phyloP scores from a whole-genome alignment of 352 stramenopile species.

The Globisporangium mamillatum region DNA sequence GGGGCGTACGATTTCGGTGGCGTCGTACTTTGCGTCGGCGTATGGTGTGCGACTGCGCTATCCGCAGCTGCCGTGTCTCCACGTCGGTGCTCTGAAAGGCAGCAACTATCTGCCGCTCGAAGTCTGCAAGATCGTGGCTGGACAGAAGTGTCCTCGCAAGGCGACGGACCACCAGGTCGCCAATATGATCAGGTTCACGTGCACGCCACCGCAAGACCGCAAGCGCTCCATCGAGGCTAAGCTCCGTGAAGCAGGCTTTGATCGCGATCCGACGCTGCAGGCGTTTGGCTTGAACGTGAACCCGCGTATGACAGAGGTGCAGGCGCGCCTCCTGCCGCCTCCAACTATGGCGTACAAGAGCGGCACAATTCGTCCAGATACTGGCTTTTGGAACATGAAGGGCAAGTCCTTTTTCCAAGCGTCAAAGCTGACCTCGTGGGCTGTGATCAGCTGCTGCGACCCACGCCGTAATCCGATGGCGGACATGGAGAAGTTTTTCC shows the following conservation, averaged over 20 bases:
- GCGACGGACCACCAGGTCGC: slow-evolving; percentile 74
- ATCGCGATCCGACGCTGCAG: slow-evolving; percentile 42
- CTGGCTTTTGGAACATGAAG: slow-evolving; percentile 74
- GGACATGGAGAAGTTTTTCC: slow-evolving; percentile 55
- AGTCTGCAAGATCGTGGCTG: slow-evolving; percentile 65
- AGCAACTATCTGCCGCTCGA: slow-evolving; percentile 84
- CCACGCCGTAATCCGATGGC: slow-evolving; percentile 25
- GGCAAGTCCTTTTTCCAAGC: slow-evolving; percentile 50
- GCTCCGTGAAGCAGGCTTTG: slow-evolving; percentile 56
- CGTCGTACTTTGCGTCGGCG: slow-evolving; percentile 51
- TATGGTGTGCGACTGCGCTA: slow-evolving; percentile 64
- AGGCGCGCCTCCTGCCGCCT: slow-evolving; percentile 41
- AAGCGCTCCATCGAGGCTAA: slow-evolving; percentile 61
- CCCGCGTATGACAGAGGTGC: slow-evolving; percentile 49
- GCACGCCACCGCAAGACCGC: slow-evolving; percentile 48
- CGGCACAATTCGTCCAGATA: slow-evolving; percentile 38
- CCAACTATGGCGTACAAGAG: slow-evolving; percentile 56
- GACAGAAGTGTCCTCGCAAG: slow-evolving; percentile 78
- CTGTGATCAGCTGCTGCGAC: slow-evolving; percentile 56
- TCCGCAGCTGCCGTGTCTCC: slow-evolving; percentile 71
- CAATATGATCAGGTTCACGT: slow-evolving; percentile 80
- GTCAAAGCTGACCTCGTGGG: slow-evolving; percentile 40
- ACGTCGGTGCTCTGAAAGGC: slow-evolving; percentile 71
- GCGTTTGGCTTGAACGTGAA: slow-evolving; percentile 59
- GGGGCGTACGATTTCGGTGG: slow-evolving; percentile 43